Evolutionary conservation across 352 stramenopile species (phyloP), one percentile per base, ranked within the genome.

Genomic region (Globisporangium carolinianum): DNA sequence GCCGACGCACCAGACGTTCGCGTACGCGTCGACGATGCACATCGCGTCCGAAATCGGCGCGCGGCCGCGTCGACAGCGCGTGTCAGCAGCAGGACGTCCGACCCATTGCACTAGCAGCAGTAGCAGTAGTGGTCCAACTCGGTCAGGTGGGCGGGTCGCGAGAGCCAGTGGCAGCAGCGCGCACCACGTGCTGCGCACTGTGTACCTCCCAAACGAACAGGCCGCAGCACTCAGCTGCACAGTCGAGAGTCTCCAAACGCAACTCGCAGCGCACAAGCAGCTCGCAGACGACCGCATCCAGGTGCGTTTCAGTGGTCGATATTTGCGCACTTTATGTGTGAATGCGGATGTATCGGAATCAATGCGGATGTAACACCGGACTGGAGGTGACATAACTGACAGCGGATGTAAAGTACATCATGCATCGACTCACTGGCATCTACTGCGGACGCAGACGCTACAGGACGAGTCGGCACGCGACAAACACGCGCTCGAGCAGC

Each of bases 121-220:
- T 24, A 24, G 24, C 24, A 24, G 24, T 32, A 32, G 24, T 32
- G 24, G 24, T 32, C 24, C 24, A 32, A 32, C 24, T 32, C 24
- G 24, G 24, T 32, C 24, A 32, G 24, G 24, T 32, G 24, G 24
- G 24, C 24, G 24, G 24, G 24, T 32, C 24, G 24, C 24, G 24
- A 32, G 24, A 32, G 24, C 24, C 24, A 32, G 24, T 24, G 24
- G 24, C 24, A 24, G 24, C 24, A 24, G 51, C 46, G 43, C 41
- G 5, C 56, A 69, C 6, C 76, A 79, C 38, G 73, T 92, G 42
- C 60, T 94, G 17, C 75, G 82, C 3, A 94, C 82, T 15, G 72
- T 92, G 15, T 94, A 91, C 54, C 73, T 92, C 67, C 83, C 82
- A 3, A 88, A 82, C 58, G 80, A 88, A 7, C 76, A 90, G 54